These are phyloP conservation scores for Agrocybe chaxingu DNA, from an alignment of 768 basidiomycete species.

Conservation along the genomic window DNA sequence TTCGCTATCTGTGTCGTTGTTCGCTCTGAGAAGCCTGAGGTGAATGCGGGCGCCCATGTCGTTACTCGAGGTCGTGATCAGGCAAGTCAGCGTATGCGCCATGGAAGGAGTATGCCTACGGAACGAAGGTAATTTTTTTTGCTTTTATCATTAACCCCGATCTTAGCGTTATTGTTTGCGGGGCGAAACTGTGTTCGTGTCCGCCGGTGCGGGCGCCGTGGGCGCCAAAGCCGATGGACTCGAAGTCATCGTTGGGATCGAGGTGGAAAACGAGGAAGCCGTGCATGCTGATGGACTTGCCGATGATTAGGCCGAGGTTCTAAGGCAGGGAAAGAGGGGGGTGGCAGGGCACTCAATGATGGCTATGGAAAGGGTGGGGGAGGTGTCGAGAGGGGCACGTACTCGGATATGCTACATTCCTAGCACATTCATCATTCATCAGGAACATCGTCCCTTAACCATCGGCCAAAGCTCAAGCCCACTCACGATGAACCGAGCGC, in stretches of 20 bases:
- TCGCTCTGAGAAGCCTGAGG: no score
- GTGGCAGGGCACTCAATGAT: constrained; percentile 20
- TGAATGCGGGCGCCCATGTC: no score
- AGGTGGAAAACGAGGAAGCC: constrained; percentile 36
- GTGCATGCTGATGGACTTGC: constrained; percentile 36
- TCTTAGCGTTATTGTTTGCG: constrained; percentile 4
- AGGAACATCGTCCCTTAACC: not conserved
- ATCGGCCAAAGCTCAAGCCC: not conserved
- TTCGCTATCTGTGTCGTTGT: no score
- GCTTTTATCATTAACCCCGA: no score
- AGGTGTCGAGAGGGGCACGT: not conserved
- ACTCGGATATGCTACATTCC: constrained; percentile 41
- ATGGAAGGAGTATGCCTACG: constrained; percentile 37
- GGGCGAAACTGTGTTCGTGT: constrained; percentile 40
- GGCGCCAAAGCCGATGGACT: constrained; percentile 54
- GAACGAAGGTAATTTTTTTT: constrained; percentile 29
- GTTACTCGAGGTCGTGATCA: constrained; percentile 13
- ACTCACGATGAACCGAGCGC: constrained; percentile 52
- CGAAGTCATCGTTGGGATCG: constrained; percentile 56
- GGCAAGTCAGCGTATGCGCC: constrained; percentile 36
- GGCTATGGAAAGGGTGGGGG: not conserved
- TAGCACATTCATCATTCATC: constrained; percentile 6
- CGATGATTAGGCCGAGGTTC: constrained; percentile 37
- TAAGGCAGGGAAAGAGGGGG: constrained; percentile 7
- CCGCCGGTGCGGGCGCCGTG: constrained; percentile 46